Evolutionary conservation across 169 alveolate genomes (phyloP).

Genomic region (Eimeria acervulina): DNA sequence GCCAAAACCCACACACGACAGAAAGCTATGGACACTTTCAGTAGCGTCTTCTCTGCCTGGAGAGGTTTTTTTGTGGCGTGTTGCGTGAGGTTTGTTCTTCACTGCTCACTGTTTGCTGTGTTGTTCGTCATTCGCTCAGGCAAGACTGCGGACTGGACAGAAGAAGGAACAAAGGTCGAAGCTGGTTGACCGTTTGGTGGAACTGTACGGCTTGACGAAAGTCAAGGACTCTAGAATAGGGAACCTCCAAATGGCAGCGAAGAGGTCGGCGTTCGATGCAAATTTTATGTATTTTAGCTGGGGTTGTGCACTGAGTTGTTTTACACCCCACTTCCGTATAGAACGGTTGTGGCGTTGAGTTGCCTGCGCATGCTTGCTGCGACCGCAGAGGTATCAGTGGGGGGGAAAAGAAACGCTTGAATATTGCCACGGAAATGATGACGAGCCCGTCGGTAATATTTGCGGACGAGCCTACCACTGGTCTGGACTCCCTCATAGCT

Average conservation of each 20-base stretch:
- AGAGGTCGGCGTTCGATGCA: conserved; percentile 19
- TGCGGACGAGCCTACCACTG: conserved; percentile 93
- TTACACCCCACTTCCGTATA: background rate
- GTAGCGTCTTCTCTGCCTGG: background rate
- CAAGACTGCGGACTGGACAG: conserved; percentile 86
- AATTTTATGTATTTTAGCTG: background rate
- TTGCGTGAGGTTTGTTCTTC: background rate
- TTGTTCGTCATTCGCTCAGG: conserved; percentile 47
- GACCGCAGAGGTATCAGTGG: conserved; percentile 91
- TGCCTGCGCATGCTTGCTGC: background rate
- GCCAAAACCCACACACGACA: background rate
- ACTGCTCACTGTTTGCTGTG: background rate
- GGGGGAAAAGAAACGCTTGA: conserved; percentile 91
- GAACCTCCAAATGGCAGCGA: conserved; percentile 86
- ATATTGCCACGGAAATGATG: conserved; percentile 89
- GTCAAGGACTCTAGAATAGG: conserved; percentile 89
- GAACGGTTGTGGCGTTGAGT: background rate
- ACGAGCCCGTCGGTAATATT: conserved; percentile 90
- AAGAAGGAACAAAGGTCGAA: conserved; percentile 79
- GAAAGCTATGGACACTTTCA: background rate
- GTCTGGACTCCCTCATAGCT: conserved; percentile 85
- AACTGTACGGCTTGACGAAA: conserved; percentile 85
- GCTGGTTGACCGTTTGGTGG: conserved; percentile 87
- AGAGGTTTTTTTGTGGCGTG: background rate
- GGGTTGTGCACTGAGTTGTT: background rate